These are phyloP conservation scores for Hypoxylon fuscum DNA, from an alignment of 495 filamentous ascomycete genomes.

Conservation along the genomic window DNA sequence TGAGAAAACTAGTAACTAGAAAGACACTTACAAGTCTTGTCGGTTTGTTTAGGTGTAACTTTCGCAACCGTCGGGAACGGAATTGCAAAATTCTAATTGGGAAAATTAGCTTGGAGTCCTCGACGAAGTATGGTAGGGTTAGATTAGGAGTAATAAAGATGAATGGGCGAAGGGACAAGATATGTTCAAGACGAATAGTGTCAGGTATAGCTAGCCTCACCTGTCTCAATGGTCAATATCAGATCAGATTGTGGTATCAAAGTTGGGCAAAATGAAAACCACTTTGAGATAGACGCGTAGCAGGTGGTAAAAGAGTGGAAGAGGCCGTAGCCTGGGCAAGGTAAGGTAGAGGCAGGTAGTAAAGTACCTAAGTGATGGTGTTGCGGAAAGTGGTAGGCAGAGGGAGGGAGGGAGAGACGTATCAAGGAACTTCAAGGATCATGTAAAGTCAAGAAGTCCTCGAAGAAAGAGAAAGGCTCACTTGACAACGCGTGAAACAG, in stretches of 20 bases:
- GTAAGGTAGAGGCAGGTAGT: too few relatives aligned
- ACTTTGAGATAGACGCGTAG: too few relatives aligned
- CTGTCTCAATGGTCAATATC: too few relatives aligned
- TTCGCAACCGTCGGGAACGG: neutral
- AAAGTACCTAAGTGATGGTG: too few relatives aligned
- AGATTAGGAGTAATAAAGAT: conserved; percentile 21
- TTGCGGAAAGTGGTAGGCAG: too few relatives aligned
- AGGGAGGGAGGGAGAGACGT: neutral
- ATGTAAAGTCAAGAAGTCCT: too few relatives aligned
- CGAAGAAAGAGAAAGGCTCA: conserved; percentile 6
- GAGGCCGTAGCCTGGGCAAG: too few relatives aligned
- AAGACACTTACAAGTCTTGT: conserved; percentile 1
- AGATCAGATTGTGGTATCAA: too few relatives aligned
- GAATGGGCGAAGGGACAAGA: conserved; percentile 12
- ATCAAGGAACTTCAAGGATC: conserved; percentile 4
- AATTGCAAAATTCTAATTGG: conserved; percentile 1
- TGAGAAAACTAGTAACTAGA: neutral
- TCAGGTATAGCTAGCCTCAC: neutral
- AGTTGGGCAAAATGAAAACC: too few relatives aligned
- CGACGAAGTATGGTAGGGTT: neutral
- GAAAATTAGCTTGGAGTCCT: neutral
- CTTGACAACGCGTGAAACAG: too few relatives aligned
- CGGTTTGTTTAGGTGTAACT: neutral
- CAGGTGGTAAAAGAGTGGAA: too few relatives aligned
- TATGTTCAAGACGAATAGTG: neutral